Evolutionary conservation across 129 eudicot species (phyloP), one percentile per base, ranked within the genome.

Genomic region (Mikania micrantha): DNA sequence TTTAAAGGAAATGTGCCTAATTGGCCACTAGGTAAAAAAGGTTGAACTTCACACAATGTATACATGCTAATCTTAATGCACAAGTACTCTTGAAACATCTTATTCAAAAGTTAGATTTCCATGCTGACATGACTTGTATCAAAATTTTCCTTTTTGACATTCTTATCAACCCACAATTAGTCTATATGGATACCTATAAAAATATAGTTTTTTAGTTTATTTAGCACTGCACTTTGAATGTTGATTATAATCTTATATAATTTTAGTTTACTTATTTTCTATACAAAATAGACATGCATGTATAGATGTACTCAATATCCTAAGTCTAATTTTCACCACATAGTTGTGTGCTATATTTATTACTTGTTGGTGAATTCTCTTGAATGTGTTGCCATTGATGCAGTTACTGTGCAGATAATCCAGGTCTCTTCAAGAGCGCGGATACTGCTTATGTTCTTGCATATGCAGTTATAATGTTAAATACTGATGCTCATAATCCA

Each of bases 401-500:
- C 94, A 91, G 97, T 67, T 91, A 85, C 54, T 91, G 94, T 88
- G 88, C 96, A 66, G 94, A 91, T 72, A 91, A 88, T 81, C 96
- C 96, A 47, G 90, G 79, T 42, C 81, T 91, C 11, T 91, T 91
- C 79, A 88, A 91, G 93, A 81, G 85, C 66, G 94, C 96, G 53
- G 97, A 91, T 81, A 91, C 87, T n/a, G 97, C 97, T 1, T 91
- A 91, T 61, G 84, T 91, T 64, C 94, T 91, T 71, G 96, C 97
- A 39, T 91, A 91, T 76, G 94, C 97, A 44, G 97, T 91, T 59
- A 91, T 91, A 79, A 85, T 91, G 97, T 70, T 91, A 77, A 91
- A 91, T 67, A 88, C 96, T 10, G 97, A 91, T 76, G 96, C 96
- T 70, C 97, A 91, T 76, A 88, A 91, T 76, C 96, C 97, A 64